These are phyloP conservation scores for Wilcoxina mikolae DNA, from an alignment of 495 filamentous ascomycete species.

Conservation along the genomic window DNA sequence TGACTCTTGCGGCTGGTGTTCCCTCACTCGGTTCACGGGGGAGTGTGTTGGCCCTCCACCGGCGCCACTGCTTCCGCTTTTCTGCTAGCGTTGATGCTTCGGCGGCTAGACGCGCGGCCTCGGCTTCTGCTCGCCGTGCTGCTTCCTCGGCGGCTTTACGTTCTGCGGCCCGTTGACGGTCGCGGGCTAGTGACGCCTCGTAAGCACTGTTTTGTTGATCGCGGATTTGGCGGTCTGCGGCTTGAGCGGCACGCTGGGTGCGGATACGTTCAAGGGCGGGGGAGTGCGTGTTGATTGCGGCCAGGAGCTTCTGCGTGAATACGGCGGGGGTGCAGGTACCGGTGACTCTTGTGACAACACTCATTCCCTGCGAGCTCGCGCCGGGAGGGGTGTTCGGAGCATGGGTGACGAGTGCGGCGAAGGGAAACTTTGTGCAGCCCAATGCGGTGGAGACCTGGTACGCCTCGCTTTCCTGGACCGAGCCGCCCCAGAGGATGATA, in stretches of 20 bases:
- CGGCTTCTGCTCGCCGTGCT: constrained; percentile 45
- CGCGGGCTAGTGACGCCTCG: constrained; percentile 72
- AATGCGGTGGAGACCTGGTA: constrained; percentile 78
- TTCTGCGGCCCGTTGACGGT: constrained; percentile 64
- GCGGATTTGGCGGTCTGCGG: constrained; percentile 59
- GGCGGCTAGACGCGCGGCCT: constrained; percentile 20
- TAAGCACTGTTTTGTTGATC: constrained; percentile 83
- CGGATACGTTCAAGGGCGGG: constrained; percentile 54
- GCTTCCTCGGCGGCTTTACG: constrained; percentile 60
- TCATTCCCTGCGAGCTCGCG: constrained; percentile 43
- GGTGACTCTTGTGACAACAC: constrained; percentile 56
- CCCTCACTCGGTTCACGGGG: constrained; percentile 48
- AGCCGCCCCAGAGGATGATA: constrained; percentile 80
- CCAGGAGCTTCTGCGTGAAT: constrained; percentile 56
- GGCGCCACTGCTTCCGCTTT: constrained; percentile 56
- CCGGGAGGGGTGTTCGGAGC: constrained; percentile 40
- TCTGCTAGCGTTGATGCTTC: constrained; percentile 40
- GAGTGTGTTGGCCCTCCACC: constrained; percentile 60
- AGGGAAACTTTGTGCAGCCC: constrained; percentile 78
- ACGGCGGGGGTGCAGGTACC: constrained; percentile 51
- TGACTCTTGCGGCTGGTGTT: constrained; percentile 58
- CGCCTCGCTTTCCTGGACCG: constrained; percentile 77
- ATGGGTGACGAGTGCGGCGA: constrained; percentile 66
- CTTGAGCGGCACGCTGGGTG: constrained; percentile 55
- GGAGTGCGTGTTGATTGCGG: constrained; percentile 52